Evolutionary conservation across 768 basidiomycete genomes (phyloP), one percentile per base, ranked within the genome.

Genomic region (Phylloporus sp.): DNA sequence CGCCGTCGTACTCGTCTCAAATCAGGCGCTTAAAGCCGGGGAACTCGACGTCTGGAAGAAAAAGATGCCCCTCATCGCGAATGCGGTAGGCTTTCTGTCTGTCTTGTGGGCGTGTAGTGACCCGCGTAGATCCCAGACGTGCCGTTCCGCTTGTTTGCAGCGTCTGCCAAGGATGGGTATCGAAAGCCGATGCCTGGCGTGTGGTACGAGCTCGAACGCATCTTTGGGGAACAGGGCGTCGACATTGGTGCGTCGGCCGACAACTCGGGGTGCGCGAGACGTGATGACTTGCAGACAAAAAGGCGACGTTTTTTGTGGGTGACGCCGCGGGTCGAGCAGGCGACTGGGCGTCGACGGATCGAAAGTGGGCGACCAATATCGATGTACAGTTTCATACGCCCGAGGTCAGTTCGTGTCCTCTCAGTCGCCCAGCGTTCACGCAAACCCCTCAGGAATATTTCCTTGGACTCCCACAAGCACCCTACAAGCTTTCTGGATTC

Each of bases 121-220:
- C 34, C 6, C 34, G 34, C 15, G 34, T 4, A 93, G 91, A 68
- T 93, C n/a, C 76, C 81, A 0, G 72, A 79, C 16, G 73, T 90
- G 1, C 91, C 92, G 0, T 86, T 97, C 60, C 81, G 80, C 39
- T 57, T 95, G 31, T 78, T 93, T 50, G 93, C 88, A 8, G 92
- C 92, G 0, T 82, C 78, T 2, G 81, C 76, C 6, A 82, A 77
- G 56, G 92, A 95, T 59, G 76, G 76, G 28, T 91, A 80, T 59
- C 75, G 94, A 15, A 97, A 97, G 67, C 94, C 94, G 4, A 85
- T 90, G 75, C 82, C 81, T 11, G 91, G 91, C 3, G 92, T 95
- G 79, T 95, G 86, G 84, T 73, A 79, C 50, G 84, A 85, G 55
- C 69, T 95, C 41, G 80, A 84, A 58, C 73, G 72, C 3, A 73